Conservation (phyloP, 495 filamentous ascomycete species). For the Lasiosphaeria miniovina region DNA sequence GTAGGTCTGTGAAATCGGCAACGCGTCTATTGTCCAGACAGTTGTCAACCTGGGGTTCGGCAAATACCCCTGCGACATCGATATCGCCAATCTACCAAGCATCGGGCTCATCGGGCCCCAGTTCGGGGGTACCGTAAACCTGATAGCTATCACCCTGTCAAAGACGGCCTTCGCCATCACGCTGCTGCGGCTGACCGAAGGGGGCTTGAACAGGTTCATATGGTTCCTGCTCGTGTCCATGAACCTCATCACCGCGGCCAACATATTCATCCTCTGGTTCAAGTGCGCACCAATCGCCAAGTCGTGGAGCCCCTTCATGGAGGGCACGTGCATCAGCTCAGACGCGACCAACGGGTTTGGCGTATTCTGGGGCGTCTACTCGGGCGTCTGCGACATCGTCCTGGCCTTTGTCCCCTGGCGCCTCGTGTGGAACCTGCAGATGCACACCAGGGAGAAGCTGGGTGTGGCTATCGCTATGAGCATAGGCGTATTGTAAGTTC, state of each 20-base stretch:
- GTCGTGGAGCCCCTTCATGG: constrained; percentile 11
- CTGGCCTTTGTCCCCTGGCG: constrained; percentile 35
- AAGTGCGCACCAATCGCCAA: no score
- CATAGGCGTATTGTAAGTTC: constrained; percentile 31
- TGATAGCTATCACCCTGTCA: constrained; percentile 27
- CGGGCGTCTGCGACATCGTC: constrained; percentile 33
- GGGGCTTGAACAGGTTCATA: constrained; percentile 17
- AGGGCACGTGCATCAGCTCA: background rate
- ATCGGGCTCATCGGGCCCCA: background rate
- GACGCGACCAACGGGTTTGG: background rate
- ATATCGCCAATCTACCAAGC: constrained; percentile 6
- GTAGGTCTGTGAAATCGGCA: no score
- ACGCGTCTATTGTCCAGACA: no score
- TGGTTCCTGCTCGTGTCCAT: constrained; percentile 26
- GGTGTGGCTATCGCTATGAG: constrained; percentile 38
- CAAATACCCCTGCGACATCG: background rate
- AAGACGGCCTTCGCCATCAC: constrained; percentile 29
- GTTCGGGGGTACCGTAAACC: constrained; percentile 14
- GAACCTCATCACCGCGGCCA: constrained; percentile 20
- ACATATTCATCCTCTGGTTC: no score
- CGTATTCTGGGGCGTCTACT: constrained; percentile 21
- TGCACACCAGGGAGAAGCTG: constrained; percentile 35
- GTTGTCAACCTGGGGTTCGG: no score
- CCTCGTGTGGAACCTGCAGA: constrained; percentile 31
- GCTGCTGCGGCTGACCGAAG: constrained; percentile 24